These are phyloP conservation scores for Colletotrichum neosansevieriae DNA, from an alignment of 2,329 filamentous ascomycete species.

Conservation along the genomic window DNA sequence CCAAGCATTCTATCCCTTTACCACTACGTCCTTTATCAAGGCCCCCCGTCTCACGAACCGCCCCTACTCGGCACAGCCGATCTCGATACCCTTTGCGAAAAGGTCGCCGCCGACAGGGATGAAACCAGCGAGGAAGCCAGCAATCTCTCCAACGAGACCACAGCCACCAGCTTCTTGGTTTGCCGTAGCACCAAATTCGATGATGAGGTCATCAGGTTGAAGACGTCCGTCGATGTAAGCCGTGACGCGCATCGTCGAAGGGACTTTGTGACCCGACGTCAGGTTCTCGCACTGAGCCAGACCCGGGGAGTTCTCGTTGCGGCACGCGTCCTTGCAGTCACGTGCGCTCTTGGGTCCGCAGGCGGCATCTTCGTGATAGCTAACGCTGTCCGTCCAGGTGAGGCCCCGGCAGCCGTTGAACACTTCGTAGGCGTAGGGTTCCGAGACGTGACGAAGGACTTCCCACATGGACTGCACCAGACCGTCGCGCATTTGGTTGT, in stretches of 20 bases:
- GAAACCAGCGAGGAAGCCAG: slow-evolving; percentile 30
- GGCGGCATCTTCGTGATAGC: slow-evolving; percentile 17
- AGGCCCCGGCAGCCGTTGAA: slow-evolving; percentile 38
- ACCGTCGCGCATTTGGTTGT: slow-evolving; percentile 40
- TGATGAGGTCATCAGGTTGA: slow-evolving; percentile 38
- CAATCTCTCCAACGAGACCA: slow-evolving; percentile 29
- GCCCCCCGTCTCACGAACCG: neutral
- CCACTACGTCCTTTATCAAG: neutral
- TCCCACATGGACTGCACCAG: slow-evolving; percentile 40
- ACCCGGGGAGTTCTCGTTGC: slow-evolving; percentile 30
- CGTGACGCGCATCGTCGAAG: slow-evolving; percentile 37
- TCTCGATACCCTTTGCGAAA: slow-evolving; percentile 33
- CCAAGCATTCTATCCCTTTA: no score
- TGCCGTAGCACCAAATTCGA: slow-evolving; percentile 30
- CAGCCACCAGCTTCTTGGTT: slow-evolving; percentile 33
- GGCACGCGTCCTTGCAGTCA: slow-evolving; percentile 27
- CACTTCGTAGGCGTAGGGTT: slow-evolving; percentile 37
- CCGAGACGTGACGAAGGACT: slow-evolving; percentile 20
- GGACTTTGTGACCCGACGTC: slow-evolving; percentile 39
- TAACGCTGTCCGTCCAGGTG: slow-evolving; percentile 37
- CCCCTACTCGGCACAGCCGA: slow-evolving; percentile 28
- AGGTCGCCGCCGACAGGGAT: slow-evolving; percentile 29
- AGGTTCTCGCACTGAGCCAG: slow-evolving; percentile 36
- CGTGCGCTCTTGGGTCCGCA: slow-evolving; percentile 24
- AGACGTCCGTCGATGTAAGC: slow-evolving; percentile 39